These are phyloP conservation scores for Raddia distichophylla DNA, from an alignment of 176 grass and related monocot genomes.

Conservation along the genomic window DNA sequence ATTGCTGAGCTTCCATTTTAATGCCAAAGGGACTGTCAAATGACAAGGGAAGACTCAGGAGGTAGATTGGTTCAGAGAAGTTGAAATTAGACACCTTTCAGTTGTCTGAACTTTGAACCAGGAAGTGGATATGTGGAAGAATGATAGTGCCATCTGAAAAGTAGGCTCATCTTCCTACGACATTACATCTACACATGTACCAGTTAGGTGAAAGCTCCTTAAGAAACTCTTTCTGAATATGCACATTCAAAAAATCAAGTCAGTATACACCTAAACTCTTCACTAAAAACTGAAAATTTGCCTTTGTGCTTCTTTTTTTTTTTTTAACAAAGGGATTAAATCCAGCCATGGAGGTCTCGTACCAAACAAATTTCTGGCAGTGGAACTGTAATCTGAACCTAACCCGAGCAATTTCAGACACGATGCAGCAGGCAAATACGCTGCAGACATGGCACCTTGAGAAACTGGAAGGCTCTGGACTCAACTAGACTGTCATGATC, in stretches of 20 bases:
- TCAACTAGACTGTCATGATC: neutral
- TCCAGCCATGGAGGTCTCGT: too few species aligned
- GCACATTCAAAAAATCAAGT: neutral
- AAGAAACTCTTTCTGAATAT: neutral
- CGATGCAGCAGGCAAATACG: neutral
- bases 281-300: too few species aligned
- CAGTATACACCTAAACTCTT: neutral
- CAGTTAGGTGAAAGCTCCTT: neutral
- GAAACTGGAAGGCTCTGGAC: conserved; percentile 18
- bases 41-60: neutral
- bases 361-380: too few species aligned
- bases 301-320: neutral
- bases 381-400: too few species aligned
- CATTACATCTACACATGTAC: neutral
- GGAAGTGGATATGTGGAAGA: neutral
- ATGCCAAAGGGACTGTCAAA: neutral
- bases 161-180: conserved; percentile 2
- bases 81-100: neutral
- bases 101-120: neutral
- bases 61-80: neutral
- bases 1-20: neutral
- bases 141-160: conserved; percentile 9
- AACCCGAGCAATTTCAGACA: neutral
- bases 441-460: neutral
- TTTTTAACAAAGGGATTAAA: too few species aligned